Evolutionary conservation across 1,284 basidiomycete genomes (phyloP).

Genomic region (Exobasidium cylindrosporum): DNA sequence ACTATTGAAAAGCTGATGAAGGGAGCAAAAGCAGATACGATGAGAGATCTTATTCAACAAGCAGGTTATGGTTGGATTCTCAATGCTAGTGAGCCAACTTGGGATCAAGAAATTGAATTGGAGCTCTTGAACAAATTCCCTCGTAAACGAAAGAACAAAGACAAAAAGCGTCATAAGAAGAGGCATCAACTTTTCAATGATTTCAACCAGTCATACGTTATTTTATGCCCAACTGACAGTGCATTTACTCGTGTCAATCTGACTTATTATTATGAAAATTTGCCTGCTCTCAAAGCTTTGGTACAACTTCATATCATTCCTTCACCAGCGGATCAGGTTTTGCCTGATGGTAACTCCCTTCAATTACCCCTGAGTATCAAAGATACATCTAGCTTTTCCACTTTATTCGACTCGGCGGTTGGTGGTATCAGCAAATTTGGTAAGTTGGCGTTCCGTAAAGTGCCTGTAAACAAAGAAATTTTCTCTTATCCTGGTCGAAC

Average conservation of each 20-base stretch:
- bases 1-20: constrained; percentile 83
- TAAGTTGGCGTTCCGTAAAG: constrained; percentile 29
- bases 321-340: constrained; percentile 47
- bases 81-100: constrained; percentile 64
- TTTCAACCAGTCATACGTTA: constrained; percentile 22
- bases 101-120: constrained; percentile 19
- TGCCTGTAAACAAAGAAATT: constrained; percentile 2
- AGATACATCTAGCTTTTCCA: constrained; percentile 29
- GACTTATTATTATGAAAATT: constrained; percentile 66
- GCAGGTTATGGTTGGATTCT: constrained; percentile 73
- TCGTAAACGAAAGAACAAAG: constrained; percentile 6
- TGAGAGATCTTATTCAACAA: constrained; percentile 71
- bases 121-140: constrained; percentile 12
- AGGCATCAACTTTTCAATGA: constrained; percentile 17
- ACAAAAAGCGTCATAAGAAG: constrained; percentile 15
- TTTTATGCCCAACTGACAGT: constrained; percentile 85
- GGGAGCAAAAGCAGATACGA: constrained; percentile 75
- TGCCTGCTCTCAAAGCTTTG: constrained; percentile 63
- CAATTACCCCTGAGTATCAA: constrained; percentile 27
- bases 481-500: background rate
- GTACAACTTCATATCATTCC: constrained; percentile 87
- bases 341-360: constrained; percentile 22
- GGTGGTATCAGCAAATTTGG: constrained; percentile 42
- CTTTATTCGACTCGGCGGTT: constrained; percentile 34
- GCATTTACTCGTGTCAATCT: constrained; percentile 88